Percentiles rank a stretch among this genome's conserved stretches.
These are phyloP conservation scores for Xylariaceae sp. DNA, from an alignment of 2,329 filamentous ascomycete species.

Conservation along the genomic window DNA sequence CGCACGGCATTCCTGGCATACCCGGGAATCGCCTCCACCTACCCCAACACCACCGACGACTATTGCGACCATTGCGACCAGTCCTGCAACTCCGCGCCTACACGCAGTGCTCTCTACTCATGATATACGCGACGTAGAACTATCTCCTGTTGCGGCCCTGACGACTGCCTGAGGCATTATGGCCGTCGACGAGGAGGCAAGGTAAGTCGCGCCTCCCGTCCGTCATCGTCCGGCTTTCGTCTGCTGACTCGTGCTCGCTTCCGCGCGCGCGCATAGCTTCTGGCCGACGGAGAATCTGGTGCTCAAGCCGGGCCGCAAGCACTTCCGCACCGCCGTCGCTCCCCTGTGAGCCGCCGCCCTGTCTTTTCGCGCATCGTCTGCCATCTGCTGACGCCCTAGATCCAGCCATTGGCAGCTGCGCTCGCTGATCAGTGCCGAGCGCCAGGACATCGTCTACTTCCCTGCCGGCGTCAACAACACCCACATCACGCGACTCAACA, in stretches of 20 bases:
- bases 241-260: slow-evolving; percentile 5
- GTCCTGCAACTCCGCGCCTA: slow-evolving; percentile 8
- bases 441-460: slow-evolving; percentile 75
- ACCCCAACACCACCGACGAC: too few species aligned
- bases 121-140: slow-evolving; percentile 23
- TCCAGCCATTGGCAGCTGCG: slow-evolving; percentile 79
- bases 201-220: slow-evolving; percentile 27
- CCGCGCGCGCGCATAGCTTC: slow-evolving; percentile 50
- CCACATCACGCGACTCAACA: slow-evolving; percentile 60
- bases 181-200: slow-evolving; percentile 47
- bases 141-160: slow-evolving; percentile 13
- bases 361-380: neutral
- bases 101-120: slow-evolving; percentile 3
- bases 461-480: slow-evolving; percentile 64
- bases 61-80: slow-evolving; percentile 1
- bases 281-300: slow-evolving; percentile 60
- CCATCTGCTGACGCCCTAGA: slow-evolving; percentile 4
- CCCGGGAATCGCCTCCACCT: too few species aligned
- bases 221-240: neutral
- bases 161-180: slow-evolving; percentile 32
- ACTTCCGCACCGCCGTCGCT: slow-evolving; percentile 59
- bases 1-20: too few species aligned
- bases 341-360: slow-evolving; percentile 46
- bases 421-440: slow-evolving; percentile 77
- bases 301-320: slow-evolving; percentile 51